Conservation (phyloP, 2,329 filamentous ascomycete species). For the Apiospora phragmitis region DNA sequence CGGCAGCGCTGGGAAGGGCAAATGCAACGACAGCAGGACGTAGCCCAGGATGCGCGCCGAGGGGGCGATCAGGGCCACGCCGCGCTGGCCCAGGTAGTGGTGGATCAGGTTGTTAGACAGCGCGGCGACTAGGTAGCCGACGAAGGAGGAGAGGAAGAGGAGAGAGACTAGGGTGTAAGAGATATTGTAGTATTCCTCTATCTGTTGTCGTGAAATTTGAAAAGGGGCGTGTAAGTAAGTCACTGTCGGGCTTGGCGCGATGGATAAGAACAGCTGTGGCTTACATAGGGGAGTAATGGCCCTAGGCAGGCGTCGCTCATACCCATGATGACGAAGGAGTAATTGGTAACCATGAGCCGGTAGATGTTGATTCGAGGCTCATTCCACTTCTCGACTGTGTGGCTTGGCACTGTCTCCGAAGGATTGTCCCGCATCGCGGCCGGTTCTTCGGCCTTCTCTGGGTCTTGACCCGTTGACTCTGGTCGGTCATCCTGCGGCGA, state of each 20-base stretch:
- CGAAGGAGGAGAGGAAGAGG: conserved; percentile 42
- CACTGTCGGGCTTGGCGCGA: not conserved
- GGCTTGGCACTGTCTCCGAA: conserved; percentile 34
- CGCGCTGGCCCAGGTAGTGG: conserved; percentile 39
- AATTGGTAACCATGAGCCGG: conserved; percentile 59
- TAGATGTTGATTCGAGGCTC: conserved; percentile 57
- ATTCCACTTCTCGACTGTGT: conserved; percentile 60
- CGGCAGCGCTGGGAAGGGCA: conserved; percentile 66
- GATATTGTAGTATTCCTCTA: conserved; percentile 41
- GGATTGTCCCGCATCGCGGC: not conserved
- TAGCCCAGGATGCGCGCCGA: conserved; percentile 65
- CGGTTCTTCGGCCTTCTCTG: not conserved
- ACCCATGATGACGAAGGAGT: conserved; percentile 65
- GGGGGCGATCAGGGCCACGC: conserved; percentile 59
- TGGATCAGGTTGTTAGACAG: conserved; percentile 41
- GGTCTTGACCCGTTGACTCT: not conserved
- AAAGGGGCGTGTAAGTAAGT: not conserved
- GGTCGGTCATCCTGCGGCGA: not conserved
- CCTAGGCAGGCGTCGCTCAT: conserved; percentile 69
- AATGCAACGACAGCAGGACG: conserved; percentile 63
- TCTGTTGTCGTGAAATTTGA: conserved; percentile 18
- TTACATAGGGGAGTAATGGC: conserved; percentile 48
- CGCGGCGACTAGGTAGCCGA: conserved; percentile 45
- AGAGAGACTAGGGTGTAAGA: conserved; percentile 43
- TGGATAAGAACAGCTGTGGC: conserved; percentile 20